Base-by-base conservation (phyloP, 2,329 filamentous ascomycete species). In the Trichophyton rubrum region DNA sequence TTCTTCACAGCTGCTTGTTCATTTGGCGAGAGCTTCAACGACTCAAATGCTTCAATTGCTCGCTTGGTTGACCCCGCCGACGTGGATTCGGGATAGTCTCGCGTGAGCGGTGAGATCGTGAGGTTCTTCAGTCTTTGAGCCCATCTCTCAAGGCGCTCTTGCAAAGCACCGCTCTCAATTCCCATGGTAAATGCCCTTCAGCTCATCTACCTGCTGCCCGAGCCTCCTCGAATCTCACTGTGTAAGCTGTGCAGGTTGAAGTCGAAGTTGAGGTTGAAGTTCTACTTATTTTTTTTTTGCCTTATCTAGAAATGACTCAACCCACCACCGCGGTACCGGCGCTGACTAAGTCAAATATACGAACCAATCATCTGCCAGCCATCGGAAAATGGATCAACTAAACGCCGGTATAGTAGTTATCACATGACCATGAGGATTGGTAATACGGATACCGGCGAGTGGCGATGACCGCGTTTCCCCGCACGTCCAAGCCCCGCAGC, bases 31-130 rank as follows among this genome's bases (percentile, higher is more conserved):
- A 77, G 68, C 38, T 69, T 70, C 13, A 77, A 65, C 17, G 72
- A 71, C 64, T 76, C 74, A 43, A 75, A 74, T 38, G 74, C 74
- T 64, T 76, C 74, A 64, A 76, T 76, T 59, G 70, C 67, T 63
- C 72, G 70, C 66, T 71, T 72, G 57, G 67, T 67, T 58, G 66
- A 66, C 64, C 75, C 51, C 67, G 66, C 57, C 3, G 57, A 45
- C 6, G 59, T 59, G n/a, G 62, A 38, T 64, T 74, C 74, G 62
- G 74, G 74, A 68, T 76, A 76, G 64, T 77, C 74, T 61, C 74
- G 69, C 43, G 74, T 75, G 64, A 77, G 70, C 60, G 74, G 74
- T 30, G 74, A 75, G 24, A 76, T 71, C 30, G 74, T 76, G 58
- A 75, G 67, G 64, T 73, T 74, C 64, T 72, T 70, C 22, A 77